A percentile compares a stretch with the other conserved stretches of the same genome.
phyloP scores from a whole-genome alignment of 148 eudicot species.

The Nepenthes gracilis region DNA sequence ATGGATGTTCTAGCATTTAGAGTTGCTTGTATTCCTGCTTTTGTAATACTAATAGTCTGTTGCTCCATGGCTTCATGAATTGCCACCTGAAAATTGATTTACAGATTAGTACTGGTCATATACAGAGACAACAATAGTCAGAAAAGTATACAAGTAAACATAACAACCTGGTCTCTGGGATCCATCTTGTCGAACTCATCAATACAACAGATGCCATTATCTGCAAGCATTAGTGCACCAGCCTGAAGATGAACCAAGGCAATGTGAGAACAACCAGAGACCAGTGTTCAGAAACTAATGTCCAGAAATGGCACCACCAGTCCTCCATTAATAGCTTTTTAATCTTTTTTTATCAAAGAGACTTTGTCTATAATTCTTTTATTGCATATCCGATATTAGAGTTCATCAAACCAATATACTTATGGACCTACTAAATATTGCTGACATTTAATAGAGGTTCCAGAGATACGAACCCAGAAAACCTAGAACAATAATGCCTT shows the following conservation, averaged over 20 bases:
- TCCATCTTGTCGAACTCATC: slow-evolving; percentile 99
- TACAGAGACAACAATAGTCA: too few species aligned
- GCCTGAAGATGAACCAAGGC: slow-evolving; percentile 42
- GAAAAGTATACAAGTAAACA: too few species aligned
- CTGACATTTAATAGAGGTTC: too few species aligned
- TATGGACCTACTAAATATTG: too few species aligned
- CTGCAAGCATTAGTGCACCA: slow-evolving; percentile 98
- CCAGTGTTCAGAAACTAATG: background rate
- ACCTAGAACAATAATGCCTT: too few species aligned
- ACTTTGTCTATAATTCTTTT: too few species aligned
- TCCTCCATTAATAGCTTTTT: too few species aligned
- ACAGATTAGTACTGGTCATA: too few species aligned
- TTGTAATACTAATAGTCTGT: slow-evolving; percentile 96
- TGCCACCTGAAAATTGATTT: slow-evolving; percentile 53
- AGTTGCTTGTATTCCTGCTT: slow-evolving; percentile 99
- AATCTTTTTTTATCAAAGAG: too few species aligned
- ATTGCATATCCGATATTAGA: too few species aligned
- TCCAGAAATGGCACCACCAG: background rate
- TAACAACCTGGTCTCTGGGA: slow-evolving; percentile 76
- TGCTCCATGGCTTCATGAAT: slow-evolving; percentile 99
- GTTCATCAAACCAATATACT: too few species aligned
- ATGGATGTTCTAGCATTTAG: slow-evolving; percentile 93
- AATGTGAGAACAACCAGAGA: slow-evolving; percentile 13
- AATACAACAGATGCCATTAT: slow-evolving; percentile 94
- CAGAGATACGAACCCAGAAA: too few species aligned